Evolutionary conservation across 1,284 basidiomycete genomes (phyloP).

Genomic region (Paramarasmius palmivorus): DNA sequence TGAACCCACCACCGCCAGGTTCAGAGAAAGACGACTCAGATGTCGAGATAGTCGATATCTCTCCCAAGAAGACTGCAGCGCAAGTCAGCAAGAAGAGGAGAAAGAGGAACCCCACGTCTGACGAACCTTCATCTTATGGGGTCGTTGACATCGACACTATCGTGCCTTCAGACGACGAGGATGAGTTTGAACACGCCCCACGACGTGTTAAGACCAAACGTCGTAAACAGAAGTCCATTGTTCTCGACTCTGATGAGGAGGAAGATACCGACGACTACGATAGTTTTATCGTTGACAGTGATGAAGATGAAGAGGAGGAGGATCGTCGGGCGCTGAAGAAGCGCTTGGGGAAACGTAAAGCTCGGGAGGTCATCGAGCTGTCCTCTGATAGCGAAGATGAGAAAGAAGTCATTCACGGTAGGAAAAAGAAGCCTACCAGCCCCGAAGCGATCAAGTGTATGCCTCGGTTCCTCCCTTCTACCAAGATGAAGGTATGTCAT

Average conservation of each 20-base stretch:
- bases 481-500: slow-evolving; percentile 61
- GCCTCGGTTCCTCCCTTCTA: slow-evolving; percentile 56
- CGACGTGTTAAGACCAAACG: slow-evolving; percentile 1
- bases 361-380: slow-evolving; percentile 31
- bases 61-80: background rate
- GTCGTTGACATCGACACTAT: slow-evolving; percentile 12
- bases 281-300: slow-evolving; percentile 54
- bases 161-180: slow-evolving; percentile 8
- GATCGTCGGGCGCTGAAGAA: slow-evolving; percentile 37
- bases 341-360: slow-evolving; percentile 30
- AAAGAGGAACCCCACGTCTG: slow-evolving; percentile 23
- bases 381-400: slow-evolving; percentile 52
- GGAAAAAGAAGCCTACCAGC: slow-evolving; percentile 25
- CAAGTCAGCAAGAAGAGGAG: slow-evolving; percentile 18
- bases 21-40: slow-evolving; percentile 23
- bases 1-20: slow-evolving; percentile 24
- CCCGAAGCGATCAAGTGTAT: slow-evolving; percentile 39
- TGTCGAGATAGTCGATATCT: slow-evolving; percentile 23
- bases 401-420: slow-evolving; percentile 42
- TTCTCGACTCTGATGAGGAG: slow-evolving; percentile 31
- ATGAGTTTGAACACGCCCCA: slow-evolving; percentile 9
- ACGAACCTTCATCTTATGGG: background rate
- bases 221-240: slow-evolving; percentile 13
- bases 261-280: slow-evolving; percentile 42
- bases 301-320: slow-evolving; percentile 50